Evolutionary conservation across 345 rosid species (phyloP), one percentile per base, ranked within the genome.

Genomic region (Adansonia digitata): DNA sequence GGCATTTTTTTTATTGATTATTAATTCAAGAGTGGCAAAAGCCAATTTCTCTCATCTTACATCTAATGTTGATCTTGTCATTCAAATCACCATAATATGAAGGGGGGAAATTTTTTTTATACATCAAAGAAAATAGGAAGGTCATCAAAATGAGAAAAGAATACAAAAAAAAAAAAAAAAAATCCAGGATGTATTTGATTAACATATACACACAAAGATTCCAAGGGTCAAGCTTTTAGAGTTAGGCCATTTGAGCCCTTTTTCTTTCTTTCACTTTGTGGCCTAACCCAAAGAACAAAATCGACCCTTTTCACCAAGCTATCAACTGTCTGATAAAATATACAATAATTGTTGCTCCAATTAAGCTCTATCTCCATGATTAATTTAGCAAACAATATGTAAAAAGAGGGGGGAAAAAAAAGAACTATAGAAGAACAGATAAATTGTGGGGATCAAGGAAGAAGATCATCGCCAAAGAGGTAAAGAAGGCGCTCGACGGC

Each of bases 381-480:
- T 5, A 69, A 48, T 67, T 29, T 57, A 69, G 73, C 27, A 29
- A 69, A 48, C 17, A 69, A 48, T 69, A 48, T 18, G 59, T 48
- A 29, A 69, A 69, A 48, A 4, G 2, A 6, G 11, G 6, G 1
- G n/a, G 5, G 15, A 46, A 46, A 27, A 6, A 5, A 24, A 66
- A 43, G 46, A 1, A 0, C 8, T 29, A 10, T 4, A 18, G 46
- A 71, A n/a, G 40, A 71, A 37, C n/a, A 5, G 29, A 34, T 51
- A 35, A 49, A 69, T n/a, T 26, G 3, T 13, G 31, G 20, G n/a
- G 34, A 35, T 71, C 83, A 90, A 39, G 78, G 65, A 27, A 84
- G 81, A 74, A 93, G 80, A 76, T 95, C 98, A 61, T 95, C 99
- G 3, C 96, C 99, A 45, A 95, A 95, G 5, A 95, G 88, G 84